Evolutionary conservation across 805 yeast genomes (phyloP).

Genomic region (Candida yuanshanica): DNA sequence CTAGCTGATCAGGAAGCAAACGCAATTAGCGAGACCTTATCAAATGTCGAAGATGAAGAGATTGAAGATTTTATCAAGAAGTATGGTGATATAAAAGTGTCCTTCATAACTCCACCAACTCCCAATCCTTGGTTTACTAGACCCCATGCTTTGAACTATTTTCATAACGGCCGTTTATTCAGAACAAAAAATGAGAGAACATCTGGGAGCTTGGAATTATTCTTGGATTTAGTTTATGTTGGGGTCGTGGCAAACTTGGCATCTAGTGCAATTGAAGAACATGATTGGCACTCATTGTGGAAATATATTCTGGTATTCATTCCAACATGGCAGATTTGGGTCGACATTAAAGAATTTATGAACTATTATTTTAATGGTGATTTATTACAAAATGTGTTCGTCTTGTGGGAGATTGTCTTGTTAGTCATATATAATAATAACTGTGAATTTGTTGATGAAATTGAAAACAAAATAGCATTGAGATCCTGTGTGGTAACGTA

Average conservation of each 20-base stretch:
- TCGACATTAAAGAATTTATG: slow-evolving; percentile 58
- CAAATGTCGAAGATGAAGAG: slow-evolving; percentile 44
- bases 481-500: slow-evolving; percentile 32
- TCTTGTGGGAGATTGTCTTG: slow-evolving; percentile 47
- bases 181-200: slow-evolving; percentile 52
- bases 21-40: slow-evolving; percentile 12
- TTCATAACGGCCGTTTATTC: slow-evolving; percentile 48
- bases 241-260: slow-evolving; percentile 60
- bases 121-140: slow-evolving; percentile 32
- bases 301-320: slow-evolving; percentile 45
- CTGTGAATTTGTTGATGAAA: slow-evolving; percentile 33
- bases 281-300: slow-evolving; percentile 40
- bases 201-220: slow-evolving; percentile 48
- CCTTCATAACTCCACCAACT: slow-evolving; percentile 39
- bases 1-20: background rate
- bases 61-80: slow-evolving; percentile 36
- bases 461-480: slow-evolving; percentile 33
- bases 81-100: slow-evolving; percentile 44
- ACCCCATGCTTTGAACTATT: slow-evolving; percentile 59
- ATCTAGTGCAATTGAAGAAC: slow-evolving; percentile 43
- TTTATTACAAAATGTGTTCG: slow-evolving; percentile 44
- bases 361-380: slow-evolving; percentile 61
- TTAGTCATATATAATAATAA: slow-evolving; percentile 49
- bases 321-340: slow-evolving; percentile 63
- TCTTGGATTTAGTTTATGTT: slow-evolving; percentile 57